Base-by-base conservation (phyloP, 768 basidiomycete genomes). In the Mycena olivaceomarginata region DNA sequence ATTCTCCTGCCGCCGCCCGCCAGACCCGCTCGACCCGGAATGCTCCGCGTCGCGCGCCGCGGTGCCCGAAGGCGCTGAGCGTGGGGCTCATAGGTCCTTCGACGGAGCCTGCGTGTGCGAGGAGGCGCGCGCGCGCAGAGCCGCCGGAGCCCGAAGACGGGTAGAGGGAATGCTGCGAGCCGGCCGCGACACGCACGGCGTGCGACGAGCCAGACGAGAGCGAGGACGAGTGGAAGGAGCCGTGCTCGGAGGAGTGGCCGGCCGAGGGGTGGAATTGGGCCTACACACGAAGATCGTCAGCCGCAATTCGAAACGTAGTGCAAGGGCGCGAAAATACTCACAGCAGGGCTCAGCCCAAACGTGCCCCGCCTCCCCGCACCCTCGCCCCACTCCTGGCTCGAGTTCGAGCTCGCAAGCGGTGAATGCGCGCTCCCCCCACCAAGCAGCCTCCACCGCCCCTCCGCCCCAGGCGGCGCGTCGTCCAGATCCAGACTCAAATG, bases 161-260 rank as follows among this genome's bases (percentile, higher is more conserved):
- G 71, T 79, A 75, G 22, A 59, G 63, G 10, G 75, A 74, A 74
- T 79, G 78, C 46, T 51, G 56, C 0, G 53, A 40, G 31, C 46
- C 59, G 5, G 70, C 67, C 8, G 75, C 22, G 39, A 48, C 18
- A 4, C 51, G 63, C 16, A 65, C 16, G 40, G n/a, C 63, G 5
- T 57, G 43, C 39, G 76, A 77, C 5, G 76, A 77, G 66, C 41
- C 48, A 5, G 77, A 78, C 4, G 77, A 78, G 43, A 78, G 22
- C 2, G 78, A 79, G 25, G 70, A 72, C n/a, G 78, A 79, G 68
- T 79, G 78, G 46, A 79, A 57, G n/a, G 78, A 79, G 62, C 78
- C 78, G 64, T 76, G 78, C 57, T 79, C 78, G 37, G 75, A 79
- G 8, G 72, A 45, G 43, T 43, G 71, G 4, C 43, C 70, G 3